Evolutionary conservation across 495 filamentous ascomycete genomes (phyloP), one percentile per base, ranked within the genome.

Genomic region (Aspergillus hancockii): DNA sequence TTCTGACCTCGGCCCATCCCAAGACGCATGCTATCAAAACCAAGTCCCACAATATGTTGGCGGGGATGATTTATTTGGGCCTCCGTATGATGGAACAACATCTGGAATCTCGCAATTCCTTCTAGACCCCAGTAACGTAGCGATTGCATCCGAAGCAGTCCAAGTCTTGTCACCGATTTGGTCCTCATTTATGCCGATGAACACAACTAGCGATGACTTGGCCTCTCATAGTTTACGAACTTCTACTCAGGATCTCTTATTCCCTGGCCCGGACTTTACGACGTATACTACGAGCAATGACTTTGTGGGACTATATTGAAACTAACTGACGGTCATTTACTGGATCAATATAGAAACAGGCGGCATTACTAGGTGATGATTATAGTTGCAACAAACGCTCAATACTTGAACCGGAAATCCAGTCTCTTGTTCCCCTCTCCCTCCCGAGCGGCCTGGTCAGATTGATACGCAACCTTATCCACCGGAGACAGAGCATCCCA

Each of bases 341-440:
- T 2, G 2, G 32, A 8, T 2, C 13, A 14, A 14, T 36, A 10
- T 14, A 10, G 8, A 36, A 10, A 10, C 13, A 9, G 9, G 4
- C 10, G 32, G 32, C 32, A 36, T 36, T 36, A 36, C 2, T 10
- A 5, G 2, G 19, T 19, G 4, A 2, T 19, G 14, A 19, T 21
- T 43, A 43, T n/a, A n/a, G 40, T 8, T 36, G 8, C 32, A 43
- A 43, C 40, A 43, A 2, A 18, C 3, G 23, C 14, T 56, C 45
- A 72, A 22, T 70, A 70, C 30, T 64, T 66, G 47, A 75, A 78
- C 25, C 68, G 61, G 61, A 78, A 76, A 40, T 78, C 76, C 54
- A 79, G 51, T 31, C 76, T 60, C 65, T 70, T 69, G 47, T 73
- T 76, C 10, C 73, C 72, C 4, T 75, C 73, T 30, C 61, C 45